These are phyloP conservation scores for Microsporum audouinii DNA, from an alignment of 2,329 filamentous ascomycete genomes.

Conservation along the genomic window DNA sequence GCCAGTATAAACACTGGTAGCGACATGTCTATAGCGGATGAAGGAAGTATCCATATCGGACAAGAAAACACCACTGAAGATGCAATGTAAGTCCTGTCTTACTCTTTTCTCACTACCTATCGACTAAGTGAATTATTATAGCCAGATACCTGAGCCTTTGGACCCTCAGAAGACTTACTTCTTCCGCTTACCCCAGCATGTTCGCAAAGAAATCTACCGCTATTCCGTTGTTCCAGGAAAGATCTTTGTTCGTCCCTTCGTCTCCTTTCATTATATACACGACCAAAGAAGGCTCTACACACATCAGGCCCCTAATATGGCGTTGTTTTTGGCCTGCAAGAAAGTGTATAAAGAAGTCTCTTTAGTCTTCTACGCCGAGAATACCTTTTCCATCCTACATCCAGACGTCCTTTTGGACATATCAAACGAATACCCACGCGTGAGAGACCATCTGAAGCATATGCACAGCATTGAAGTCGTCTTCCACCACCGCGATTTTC, in stretches of 20 bases:
- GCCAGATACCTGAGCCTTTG: not conserved
- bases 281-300: conserved; percentile 5
- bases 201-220: conserved; percentile 16
- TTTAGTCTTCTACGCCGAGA: conserved; percentile 16
- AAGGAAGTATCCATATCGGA: not conserved
- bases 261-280: conserved; percentile 11
- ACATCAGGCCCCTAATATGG: conserved; percentile 13
- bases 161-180: conserved; percentile 6
- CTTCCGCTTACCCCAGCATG: conserved; percentile 14
- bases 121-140: not conserved
- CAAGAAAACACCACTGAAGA: not conserved
- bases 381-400: conserved; percentile 17
- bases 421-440: conserved; percentile 7
- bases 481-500: conserved; percentile 17
- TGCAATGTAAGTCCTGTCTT: not conserved
- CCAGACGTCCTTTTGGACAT: conserved; percentile 14
- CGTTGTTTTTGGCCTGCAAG: conserved; percentile 14
- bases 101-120: not conserved
- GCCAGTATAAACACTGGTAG: not conserved
- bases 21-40: not conserved
- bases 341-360: conserved; percentile 15
- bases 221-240: conserved; percentile 13
- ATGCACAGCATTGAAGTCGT: conserved; percentile 16
- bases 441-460: conserved; percentile 11
- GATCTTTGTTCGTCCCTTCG: conserved; percentile 16